A percentile compares a stretch with the other conserved stretches of the same genome.
These are phyloP conservation scores for Populus hybrid DNA, from an alignment of 441 rosid species.

Conservation along the genomic window DNA sequence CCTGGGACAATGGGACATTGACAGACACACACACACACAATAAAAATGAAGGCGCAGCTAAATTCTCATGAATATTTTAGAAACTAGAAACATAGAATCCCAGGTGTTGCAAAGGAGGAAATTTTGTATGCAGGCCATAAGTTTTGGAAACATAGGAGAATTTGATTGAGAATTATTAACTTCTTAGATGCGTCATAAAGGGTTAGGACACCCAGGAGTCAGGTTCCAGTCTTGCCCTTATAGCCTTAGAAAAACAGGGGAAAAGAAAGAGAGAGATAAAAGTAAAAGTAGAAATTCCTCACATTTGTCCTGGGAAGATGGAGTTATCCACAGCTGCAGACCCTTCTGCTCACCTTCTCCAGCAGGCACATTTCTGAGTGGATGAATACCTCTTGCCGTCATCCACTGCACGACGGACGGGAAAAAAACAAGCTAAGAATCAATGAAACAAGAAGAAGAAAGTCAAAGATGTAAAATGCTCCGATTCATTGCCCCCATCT, in stretches of 20 bases:
- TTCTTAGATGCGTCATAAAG: neutral
- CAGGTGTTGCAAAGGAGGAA: neutral
- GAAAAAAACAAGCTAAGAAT: neutral
- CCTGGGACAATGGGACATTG: neutral
- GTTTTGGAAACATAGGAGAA: too few species aligned
- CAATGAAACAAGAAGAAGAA: neutral
- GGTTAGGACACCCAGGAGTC: neutral
- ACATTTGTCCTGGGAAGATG: constrained; percentile 83
- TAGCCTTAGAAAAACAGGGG: neutral
- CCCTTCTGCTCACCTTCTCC: constrained; percentile 64
- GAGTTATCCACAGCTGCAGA: constrained; percentile 92
- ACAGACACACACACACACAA: neutral
- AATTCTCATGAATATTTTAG: neutral
- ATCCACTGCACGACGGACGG: constrained; percentile 61
- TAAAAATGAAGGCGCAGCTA: neutral
- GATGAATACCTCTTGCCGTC: constrained; percentile 90
- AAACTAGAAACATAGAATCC: neutral
- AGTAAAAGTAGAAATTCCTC: constrained; percentile 8
- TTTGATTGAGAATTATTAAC: neutral
- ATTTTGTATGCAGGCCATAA: neutral
- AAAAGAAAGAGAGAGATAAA: neutral
- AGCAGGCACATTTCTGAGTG: constrained; percentile 94
- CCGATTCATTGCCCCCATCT: neutral
- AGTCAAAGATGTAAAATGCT: neutral
- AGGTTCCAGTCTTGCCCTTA: neutral